phyloP scores from a whole-genome alignment of 1,139 yeast species.

The Zygoascus sp. region DNA sequence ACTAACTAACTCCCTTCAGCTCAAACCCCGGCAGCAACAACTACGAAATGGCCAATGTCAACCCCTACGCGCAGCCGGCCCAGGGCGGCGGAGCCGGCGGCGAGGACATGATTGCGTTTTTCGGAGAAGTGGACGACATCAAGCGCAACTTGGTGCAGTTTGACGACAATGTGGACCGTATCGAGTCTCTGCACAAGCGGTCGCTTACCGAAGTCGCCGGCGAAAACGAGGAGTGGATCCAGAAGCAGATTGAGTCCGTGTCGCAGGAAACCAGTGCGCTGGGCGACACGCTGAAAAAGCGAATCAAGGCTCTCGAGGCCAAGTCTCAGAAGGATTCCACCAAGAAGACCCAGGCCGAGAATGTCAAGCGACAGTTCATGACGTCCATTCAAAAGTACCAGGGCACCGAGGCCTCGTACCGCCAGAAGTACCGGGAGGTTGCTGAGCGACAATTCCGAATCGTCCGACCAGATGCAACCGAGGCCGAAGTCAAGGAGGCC shows the following conservation, averaged over 20 bases:
- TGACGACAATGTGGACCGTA: constrained; percentile 68
- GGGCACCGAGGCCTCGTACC: constrained; percentile 78
- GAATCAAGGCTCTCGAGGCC: constrained; percentile 74
- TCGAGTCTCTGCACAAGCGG: constrained; percentile 76
- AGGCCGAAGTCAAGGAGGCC: constrained; percentile 76
- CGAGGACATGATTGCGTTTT: constrained; percentile 68
- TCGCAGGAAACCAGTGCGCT: constrained; percentile 75
- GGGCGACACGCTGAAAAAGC: constrained; percentile 66
- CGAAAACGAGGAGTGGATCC: constrained; percentile 67
- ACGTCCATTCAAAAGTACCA: constrained; percentile 82
- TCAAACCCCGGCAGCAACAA: constrained; percentile 9
- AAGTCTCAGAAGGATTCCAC: constrained; percentile 67
- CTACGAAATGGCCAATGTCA: constrained; percentile 24
- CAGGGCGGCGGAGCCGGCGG: constrained; percentile 13
- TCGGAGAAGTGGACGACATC: constrained; percentile 78
- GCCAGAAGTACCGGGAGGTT: constrained; percentile 78
- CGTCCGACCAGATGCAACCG: constrained; percentile 89
- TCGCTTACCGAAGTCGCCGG: constrained; percentile 75
- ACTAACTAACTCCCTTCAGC: constrained; percentile 3
- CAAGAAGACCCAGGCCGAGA: constrained; percentile 86
- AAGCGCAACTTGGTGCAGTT: constrained; percentile 79
- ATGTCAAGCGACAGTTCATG: constrained; percentile 79
- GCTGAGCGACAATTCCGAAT: constrained; percentile 92
- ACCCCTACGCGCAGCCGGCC: constrained; percentile 20
- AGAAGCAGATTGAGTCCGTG: constrained; percentile 72